A percentile compares a stretch with the other conserved stretches of the same genome.
These are phyloP conservation scores for Serendipita sp. DNA, from an alignment of 768 basidiomycete species.

Conservation along the genomic window DNA sequence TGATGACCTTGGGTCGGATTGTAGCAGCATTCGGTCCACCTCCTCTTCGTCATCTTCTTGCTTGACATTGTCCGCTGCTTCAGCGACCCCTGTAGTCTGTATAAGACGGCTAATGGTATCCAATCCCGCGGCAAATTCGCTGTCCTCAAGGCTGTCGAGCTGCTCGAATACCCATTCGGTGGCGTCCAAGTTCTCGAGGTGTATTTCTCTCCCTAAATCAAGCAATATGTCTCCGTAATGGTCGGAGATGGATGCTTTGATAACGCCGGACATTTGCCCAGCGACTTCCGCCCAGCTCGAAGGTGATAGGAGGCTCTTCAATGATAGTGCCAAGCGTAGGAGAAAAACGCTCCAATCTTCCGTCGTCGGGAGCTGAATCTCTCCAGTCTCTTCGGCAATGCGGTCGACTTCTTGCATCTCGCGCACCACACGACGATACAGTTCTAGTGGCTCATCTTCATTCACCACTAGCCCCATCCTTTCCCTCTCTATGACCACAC, in stretches of 20 bases:
- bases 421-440: conserved; percentile 34
- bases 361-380: conserved; percentile 41
- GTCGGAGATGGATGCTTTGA: conserved; percentile 33
- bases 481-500: conserved; percentile 64
- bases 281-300: conserved; percentile 4
- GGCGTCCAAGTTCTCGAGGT: conserved; percentile 28
- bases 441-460: conserved; percentile 51
- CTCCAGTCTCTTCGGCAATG: conserved; percentile 31
- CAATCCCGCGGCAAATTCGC: conserved; percentile 32
- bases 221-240: conserved; percentile 27
- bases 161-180: conserved; percentile 44
- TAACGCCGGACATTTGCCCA: conserved; percentile 66
- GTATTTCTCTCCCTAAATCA: conserved; percentile 36
- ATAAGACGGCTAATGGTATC: conserved; percentile 63
- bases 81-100: conserved; percentile 16
- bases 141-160: conserved; percentile 24
- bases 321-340: conserved; percentile 19
- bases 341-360: conserved; percentile 48
- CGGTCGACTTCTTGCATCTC: conserved; percentile 18
- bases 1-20: conserved; percentile 11
- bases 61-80: conserved; percentile 32
- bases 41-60: conserved; percentile 49
- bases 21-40: conserved; percentile 35
- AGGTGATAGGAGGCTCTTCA: neutral
- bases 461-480: conserved; percentile 45